Base-by-base conservation (phyloP, 2,329 filamentous ascomycete genomes). In the Penicillium olsonii region DNA sequence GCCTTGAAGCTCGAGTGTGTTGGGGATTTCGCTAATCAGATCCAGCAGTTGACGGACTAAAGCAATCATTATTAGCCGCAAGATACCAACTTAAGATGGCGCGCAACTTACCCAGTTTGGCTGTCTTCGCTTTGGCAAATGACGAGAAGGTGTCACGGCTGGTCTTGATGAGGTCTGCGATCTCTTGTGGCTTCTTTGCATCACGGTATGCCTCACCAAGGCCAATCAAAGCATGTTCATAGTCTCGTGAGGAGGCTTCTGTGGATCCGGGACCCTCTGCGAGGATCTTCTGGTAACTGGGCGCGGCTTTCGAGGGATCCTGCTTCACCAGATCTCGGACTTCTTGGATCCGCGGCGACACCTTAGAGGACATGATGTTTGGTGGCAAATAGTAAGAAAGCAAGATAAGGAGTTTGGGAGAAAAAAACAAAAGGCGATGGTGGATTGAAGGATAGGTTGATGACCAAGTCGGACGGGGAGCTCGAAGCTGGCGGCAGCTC, bases 101-200 rank as follows among this genome's bases (percentile, higher is more conserved):
- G 20, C 22, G 18, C 15, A 12, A 45, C 86, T 59, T 85, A 97
- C 94, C 90, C 55, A 99, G 81, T 77, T 99, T 99, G 48, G 94
- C 90, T 26, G 94, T 97, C 84, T 99, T 99, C 55, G 95, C 94
- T 80, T 97, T 96, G 59, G 94, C 94, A 73, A 99, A 97, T 57
- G 90, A 94, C 50, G 92, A 96, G 59, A 99, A 85, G 37, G 94
- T 88, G 59, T 88, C 88, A 68, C 92, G 85, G 73, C 91, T 96
- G 71, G 90, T 89, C 68, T 87, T 92, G 65, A 99, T 87, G 59
- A 99, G 82, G 64, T 91, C 86, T 55, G 95, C 90, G 53, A 99
- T 84, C 66, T 95, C 89, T 68, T 94, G 80, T 63, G 87, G 79
- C 71, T 88, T 89, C 75, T 87, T 91, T 55, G 62, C 64, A 74